These are phyloP conservation scores for Prunella vulgaris DNA, from an alignment of 257 asterid species.

Conservation along the genomic window DNA sequence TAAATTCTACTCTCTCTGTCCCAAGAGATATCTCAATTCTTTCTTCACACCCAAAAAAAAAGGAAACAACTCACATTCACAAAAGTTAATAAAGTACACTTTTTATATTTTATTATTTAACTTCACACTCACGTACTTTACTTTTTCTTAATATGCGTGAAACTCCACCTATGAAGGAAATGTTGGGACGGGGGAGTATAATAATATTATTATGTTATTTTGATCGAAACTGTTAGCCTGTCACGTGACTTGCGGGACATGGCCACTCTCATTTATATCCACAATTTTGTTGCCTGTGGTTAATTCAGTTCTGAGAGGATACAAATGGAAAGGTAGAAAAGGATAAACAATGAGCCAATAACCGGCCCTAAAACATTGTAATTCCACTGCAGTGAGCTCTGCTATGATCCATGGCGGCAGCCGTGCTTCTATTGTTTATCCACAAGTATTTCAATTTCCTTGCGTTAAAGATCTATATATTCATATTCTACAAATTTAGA, in stretches of 20 bases:
- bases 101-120: too few species aligned
- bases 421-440: constrained; percentile 14
- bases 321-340: not conserved
- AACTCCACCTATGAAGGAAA: too few species aligned
- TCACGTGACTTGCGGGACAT: not conserved
- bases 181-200: too few species aligned
- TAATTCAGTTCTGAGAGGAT: not conserved
- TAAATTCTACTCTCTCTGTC: too few species aligned
- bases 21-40: too few species aligned
- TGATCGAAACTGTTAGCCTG: not conserved
- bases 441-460: constrained; percentile 15
- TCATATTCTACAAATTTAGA: constrained; percentile 18
- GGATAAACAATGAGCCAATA: not conserved
- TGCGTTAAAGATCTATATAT: not conserved
- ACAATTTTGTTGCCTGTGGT: not conserved
- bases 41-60: too few species aligned
- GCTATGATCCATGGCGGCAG: constrained; percentile 40
- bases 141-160: too few species aligned
- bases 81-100: too few species aligned
- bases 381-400: not conserved
- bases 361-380: not conserved
- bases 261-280: not conserved
- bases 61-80: too few species aligned
- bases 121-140: too few species aligned
- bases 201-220: too few species aligned